These are phyloP conservation scores for Sphagnum contortum DNA, from an alignment of 225 moss, liverwort and hornwort genomes.

Conservation along the genomic window DNA sequence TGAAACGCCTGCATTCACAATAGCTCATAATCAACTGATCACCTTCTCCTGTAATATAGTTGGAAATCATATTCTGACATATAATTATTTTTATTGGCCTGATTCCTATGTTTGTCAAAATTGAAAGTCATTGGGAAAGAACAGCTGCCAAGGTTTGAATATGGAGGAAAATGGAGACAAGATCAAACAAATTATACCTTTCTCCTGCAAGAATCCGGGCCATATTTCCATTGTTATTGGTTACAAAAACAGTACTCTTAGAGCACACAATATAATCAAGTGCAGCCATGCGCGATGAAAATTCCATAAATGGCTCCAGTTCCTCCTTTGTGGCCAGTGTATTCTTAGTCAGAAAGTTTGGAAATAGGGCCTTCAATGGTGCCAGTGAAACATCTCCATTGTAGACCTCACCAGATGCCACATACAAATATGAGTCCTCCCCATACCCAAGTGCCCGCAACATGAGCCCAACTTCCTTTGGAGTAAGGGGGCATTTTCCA, in stretches of 20 bases:
- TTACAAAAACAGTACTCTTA: slow-evolving; percentile 41
- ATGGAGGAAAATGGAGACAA: neutral
- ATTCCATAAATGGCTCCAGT: slow-evolving; percentile 34
- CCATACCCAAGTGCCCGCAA: slow-evolving; percentile 44
- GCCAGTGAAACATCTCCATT: slow-evolving; percentile 28
- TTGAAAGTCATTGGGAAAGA: neutral
- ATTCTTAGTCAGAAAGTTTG: slow-evolving; percentile 43
- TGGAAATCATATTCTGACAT: too few species aligned
- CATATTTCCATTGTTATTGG: slow-evolving; percentile 93
- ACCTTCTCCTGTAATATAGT: too few species aligned
- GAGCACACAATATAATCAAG: slow-evolving; percentile 44
- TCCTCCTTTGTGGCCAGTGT: slow-evolving; percentile 34
- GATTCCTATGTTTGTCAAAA: too few species aligned
- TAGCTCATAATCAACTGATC: too few species aligned
- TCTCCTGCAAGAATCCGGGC: slow-evolving; percentile 71
- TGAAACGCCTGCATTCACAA: slow-evolving; percentile 34
- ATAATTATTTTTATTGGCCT: too few species aligned
- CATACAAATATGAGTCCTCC: slow-evolving; percentile 30
- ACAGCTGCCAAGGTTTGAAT: neutral
- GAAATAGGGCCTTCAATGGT: slow-evolving; percentile 34
- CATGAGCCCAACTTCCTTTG: slow-evolving; percentile 38
- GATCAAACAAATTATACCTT: slow-evolving; percentile 26
- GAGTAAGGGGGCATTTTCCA: slow-evolving; percentile 57
- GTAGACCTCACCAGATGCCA: slow-evolving; percentile 40
- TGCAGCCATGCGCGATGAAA: slow-evolving; percentile 34